These are phyloP conservation scores for Cordyceps tenuipes DNA, from an alignment of 2,329 filamentous ascomycete species.

Conservation along the genomic window DNA sequence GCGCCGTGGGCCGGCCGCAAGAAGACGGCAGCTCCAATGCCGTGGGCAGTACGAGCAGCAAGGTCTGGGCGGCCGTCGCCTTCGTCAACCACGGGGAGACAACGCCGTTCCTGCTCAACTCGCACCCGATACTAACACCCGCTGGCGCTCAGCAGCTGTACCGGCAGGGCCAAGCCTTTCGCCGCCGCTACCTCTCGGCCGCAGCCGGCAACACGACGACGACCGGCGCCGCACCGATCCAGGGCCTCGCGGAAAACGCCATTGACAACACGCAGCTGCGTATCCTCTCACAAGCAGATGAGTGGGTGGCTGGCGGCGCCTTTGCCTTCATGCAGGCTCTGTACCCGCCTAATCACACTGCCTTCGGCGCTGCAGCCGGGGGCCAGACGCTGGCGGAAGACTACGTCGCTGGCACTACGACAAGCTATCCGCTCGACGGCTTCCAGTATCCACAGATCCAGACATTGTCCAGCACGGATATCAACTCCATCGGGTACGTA, in stretches of 20 bases:
- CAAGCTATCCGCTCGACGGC: constrained; percentile 61
- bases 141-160: constrained; percentile 45
- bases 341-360: constrained; percentile 59
- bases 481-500: constrained; percentile 37
- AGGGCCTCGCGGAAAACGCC: constrained; percentile 32
- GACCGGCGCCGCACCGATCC: constrained; percentile 28
- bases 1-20: neutral
- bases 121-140: constrained; percentile 36
- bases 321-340: constrained; percentile 75
- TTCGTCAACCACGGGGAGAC: constrained; percentile 47
- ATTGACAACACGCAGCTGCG: constrained; percentile 42
- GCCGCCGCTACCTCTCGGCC: constrained; percentile 37
- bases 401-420: constrained; percentile 22
- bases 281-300: constrained; percentile 32
- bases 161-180: constrained; percentile 39
- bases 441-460: constrained; percentile 72
- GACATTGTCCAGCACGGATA: constrained; percentile 39
- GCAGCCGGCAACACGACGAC: constrained; percentile 19
- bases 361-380: constrained; percentile 22
- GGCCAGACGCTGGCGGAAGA: constrained; percentile 35
- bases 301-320: constrained; percentile 56
- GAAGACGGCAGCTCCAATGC: neutral
- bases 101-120: constrained; percentile 30
- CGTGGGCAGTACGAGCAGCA: constrained; percentile 21
- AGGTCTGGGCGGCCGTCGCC: constrained; percentile 41